These are phyloP conservation scores for Rutidosis leptorrhynchoides DNA, from an alignment of 129 eudicot genomes.

Conservation along the genomic window DNA sequence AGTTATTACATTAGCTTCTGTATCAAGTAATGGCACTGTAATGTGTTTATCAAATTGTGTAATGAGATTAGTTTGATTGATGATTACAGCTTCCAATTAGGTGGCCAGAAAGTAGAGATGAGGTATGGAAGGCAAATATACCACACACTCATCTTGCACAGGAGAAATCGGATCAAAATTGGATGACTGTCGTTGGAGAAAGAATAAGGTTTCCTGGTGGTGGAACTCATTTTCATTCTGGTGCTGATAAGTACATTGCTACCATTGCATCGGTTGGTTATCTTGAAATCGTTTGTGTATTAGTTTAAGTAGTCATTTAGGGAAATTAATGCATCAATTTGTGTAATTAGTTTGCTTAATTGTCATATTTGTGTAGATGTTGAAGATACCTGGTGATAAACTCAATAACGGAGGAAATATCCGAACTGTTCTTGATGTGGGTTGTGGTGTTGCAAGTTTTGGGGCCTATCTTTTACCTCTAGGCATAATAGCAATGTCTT, in stretches of 20 bases:
- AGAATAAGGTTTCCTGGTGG: conserved; percentile 86
- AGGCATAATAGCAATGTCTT: conserved; percentile 71
- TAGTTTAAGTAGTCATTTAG: not conserved
- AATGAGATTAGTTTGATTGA: conserved; percentile 34
- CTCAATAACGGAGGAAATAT: conserved; percentile 73
- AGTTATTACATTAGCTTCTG: not conserved
- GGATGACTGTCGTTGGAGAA: conserved; percentile 85
- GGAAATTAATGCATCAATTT: not conserved
- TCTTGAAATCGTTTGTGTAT: not conserved
- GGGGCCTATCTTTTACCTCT: conserved; percentile 84
- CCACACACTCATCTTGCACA: conserved; percentile 89
- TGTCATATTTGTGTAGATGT: conserved; percentile 46
- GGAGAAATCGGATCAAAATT: conserved; percentile 86
- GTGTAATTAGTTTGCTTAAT: conserved; percentile 9
- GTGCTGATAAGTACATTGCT: conserved; percentile 78
- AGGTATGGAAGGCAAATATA: conserved; percentile 90
- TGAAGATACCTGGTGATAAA: conserved; percentile 72
- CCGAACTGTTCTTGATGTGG: conserved; percentile 77
- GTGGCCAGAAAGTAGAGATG: conserved; percentile 93
- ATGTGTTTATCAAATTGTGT: conserved; percentile 18
- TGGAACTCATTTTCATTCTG: conserved; percentile 86
- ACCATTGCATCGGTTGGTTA: conserved; percentile 66
- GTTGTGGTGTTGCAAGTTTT: conserved; percentile 88
- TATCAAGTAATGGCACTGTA: not conserved
- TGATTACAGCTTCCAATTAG: conserved; percentile 75